Conservation (phyloP, 2,329 filamentous ascomycete species). For the Epichloe scottii region DNA sequence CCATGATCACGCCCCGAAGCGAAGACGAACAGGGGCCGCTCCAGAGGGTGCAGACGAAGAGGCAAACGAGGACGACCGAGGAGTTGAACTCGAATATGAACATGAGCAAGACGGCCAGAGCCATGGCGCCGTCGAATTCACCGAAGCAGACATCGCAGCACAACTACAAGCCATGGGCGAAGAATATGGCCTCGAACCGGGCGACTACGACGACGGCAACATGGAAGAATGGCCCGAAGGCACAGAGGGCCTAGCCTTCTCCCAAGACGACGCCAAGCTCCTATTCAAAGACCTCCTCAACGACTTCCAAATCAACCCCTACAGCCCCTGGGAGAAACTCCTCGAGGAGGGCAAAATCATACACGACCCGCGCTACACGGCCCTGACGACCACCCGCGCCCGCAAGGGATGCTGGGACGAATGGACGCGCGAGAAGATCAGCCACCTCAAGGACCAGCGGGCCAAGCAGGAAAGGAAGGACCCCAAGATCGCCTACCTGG, state of each 20-base stretch:
- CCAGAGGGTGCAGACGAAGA: conserved; percentile 40
- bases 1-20: conserved; percentile 46
- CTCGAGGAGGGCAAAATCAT: conserved; percentile 72
- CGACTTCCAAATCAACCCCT: conserved; percentile 73
- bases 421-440: conserved; percentile 71
- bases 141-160: conserved; percentile 86
- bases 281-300: conserved; percentile 80
- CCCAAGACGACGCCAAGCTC: conserved; percentile 60
- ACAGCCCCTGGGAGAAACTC: conserved; percentile 81
- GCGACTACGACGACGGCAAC: conserved; percentile 58
- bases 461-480: conserved; percentile 70
- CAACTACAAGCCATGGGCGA: conserved; percentile 84
- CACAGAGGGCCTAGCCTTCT: conserved; percentile 56
- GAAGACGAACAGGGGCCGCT: conserved; percentile 36
- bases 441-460: conserved; percentile 56
- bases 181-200: conserved; percentile 67
- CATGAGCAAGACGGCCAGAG: conserved; percentile 10
- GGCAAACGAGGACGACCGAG: conserved; percentile 24
- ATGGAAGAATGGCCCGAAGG: conserved; percentile 56
- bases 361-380: conserved; percentile 77
- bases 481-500: conserved; percentile 69
- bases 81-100: conserved; percentile 10
- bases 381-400: conserved; percentile 66
- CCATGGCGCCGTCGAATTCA: conserved; percentile 59
- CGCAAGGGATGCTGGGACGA: conserved; percentile 73